Evolutionary conservation across 306 rosid species (phyloP).

Genomic region (Calophaca sinica): DNA sequence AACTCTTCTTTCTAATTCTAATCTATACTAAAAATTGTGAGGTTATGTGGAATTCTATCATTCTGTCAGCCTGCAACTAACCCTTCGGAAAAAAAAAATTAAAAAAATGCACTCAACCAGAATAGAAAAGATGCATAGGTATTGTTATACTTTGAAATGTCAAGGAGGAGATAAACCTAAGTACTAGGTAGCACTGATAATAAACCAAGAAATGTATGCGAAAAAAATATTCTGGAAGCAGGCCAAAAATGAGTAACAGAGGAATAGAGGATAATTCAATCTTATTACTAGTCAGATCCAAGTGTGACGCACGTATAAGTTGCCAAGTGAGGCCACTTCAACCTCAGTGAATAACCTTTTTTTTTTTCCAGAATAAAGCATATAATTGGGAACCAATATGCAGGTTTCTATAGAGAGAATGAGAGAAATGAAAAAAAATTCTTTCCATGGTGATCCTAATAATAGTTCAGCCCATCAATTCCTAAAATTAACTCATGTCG

Average conservation of each 20-base stretch:
- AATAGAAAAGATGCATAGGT: constrained; percentile 3
- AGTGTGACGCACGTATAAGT: neutral
- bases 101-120: constrained; percentile 11
- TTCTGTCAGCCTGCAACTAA: neutral
- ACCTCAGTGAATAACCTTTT: neutral
- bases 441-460: constrained; percentile 17
- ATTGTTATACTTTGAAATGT: constrained; percentile 3
- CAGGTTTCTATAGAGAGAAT: constrained; percentile 6
- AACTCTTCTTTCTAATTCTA: constrained; percentile 26
- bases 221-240: constrained; percentile 16
- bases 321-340: constrained; percentile 10
- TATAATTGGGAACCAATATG: neutral
- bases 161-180: constrained; percentile 17
- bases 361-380: constrained; percentile 23
- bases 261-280: neutral
- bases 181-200: neutral
- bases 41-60: constrained; percentile 8
- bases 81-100: neutral
- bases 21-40: neutral
- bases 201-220: constrained; percentile 2
- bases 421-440: constrained; percentile 4
- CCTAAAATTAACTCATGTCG: constrained; percentile 4
- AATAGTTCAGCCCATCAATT: constrained; percentile 15
- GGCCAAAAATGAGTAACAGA: constrained; percentile 21
- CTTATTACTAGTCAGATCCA: neutral